Evolutionary conservation across 192 early-diverging fungal genomes (phyloP), one percentile per base, ranked within the genome.

Genomic region (Coemansia sp.): DNA sequence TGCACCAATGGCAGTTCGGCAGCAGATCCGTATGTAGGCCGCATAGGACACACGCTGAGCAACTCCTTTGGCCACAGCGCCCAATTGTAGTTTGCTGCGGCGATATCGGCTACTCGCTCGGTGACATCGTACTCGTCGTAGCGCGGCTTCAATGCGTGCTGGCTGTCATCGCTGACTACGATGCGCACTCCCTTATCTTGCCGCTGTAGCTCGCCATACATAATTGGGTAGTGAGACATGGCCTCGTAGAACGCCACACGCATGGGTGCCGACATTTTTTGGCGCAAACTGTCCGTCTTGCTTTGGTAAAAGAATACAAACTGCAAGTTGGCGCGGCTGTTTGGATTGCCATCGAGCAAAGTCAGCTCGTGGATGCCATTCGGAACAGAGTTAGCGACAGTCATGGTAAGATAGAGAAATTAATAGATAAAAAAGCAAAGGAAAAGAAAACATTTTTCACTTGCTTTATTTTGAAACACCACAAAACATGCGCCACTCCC

Each of bases 241-340:
- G 63, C 44, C 8, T 67, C 29, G 61, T 68, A 68, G 53, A 68
- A 79, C 34, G 77, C 53, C 37, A 40, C 16, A 6, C 69, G 72
- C 10, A 79, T 53, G 37, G 14, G 13, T 39, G 4, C 0, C 3
- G 60, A 62, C 46, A 51, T 33, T 34, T 51, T 21, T 10, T 40
- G 29, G 8, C 57, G 44, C 6, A 40, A 2, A 35, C 59, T 56
- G 36, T 51, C 42, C 33, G 14, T 34, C 6, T 27, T 14, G 37
- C 40, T 36, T 61, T 59, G 13, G 64, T 65, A 79, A 46, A 79
- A 79, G 33, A 74, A 61, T 16, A 79, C 77, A 67, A 79, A 71
- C 62, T 74, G 77, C 21, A 79, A 61, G 62, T 79, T 74, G n/a
- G 77, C 62, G 11, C 77, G 50, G 57, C 66, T 79, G 27, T 48